A percentile compares a stretch with the other conserved stretches of the same genome.
Conservation (phyloP, 1,284 basidiomycete species). For the Ceratobasidium sp. region DNA sequence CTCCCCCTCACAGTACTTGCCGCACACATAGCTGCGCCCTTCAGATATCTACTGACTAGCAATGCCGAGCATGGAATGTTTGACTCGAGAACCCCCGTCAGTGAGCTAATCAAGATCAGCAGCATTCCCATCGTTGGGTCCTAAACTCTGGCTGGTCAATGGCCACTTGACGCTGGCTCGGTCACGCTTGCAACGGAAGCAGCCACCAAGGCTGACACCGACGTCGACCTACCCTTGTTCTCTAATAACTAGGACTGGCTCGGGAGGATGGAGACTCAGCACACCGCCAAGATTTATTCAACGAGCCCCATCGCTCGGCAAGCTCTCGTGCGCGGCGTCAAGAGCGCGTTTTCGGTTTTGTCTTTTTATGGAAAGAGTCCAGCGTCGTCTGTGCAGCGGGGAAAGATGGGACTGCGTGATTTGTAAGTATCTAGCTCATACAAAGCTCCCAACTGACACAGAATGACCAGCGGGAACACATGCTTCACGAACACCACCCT, state of each 20-base stretch:
- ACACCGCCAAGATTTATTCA: not conserved
- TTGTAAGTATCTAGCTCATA: constrained; percentile 67
- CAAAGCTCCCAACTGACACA: constrained; percentile 33
- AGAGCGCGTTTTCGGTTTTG: not conserved
- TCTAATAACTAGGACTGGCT: not conserved
- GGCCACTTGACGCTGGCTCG: constrained; percentile 13
- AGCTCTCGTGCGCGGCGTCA: not conserved
- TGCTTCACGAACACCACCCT: constrained; percentile 98
- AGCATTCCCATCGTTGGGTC: constrained; percentile 29
- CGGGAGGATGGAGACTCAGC: constrained; percentile 12
- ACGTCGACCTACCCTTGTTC: constrained; percentile 42
- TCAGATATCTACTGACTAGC: constrained; percentile 13
- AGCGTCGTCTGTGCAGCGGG: constrained; percentile 55
- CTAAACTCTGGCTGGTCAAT: constrained; percentile 1
- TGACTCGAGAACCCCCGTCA: constrained; percentile 14
- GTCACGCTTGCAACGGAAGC: constrained; percentile 16
- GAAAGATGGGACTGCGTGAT: constrained; percentile 88
- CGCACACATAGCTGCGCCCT: constrained; percentile 43
- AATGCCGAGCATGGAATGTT: constrained; percentile 46
- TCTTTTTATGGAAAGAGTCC: constrained; percentile 32
- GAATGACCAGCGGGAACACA: constrained; percentile 78
- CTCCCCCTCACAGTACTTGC: constrained; percentile 27
- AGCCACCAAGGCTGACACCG: constrained; percentile 13
- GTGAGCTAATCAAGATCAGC: constrained; percentile 21
- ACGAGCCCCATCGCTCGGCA: not conserved